phyloP scores from a whole-genome alignment of 768 basidiomycete species.

The Lentinula raphanica region DNA sequence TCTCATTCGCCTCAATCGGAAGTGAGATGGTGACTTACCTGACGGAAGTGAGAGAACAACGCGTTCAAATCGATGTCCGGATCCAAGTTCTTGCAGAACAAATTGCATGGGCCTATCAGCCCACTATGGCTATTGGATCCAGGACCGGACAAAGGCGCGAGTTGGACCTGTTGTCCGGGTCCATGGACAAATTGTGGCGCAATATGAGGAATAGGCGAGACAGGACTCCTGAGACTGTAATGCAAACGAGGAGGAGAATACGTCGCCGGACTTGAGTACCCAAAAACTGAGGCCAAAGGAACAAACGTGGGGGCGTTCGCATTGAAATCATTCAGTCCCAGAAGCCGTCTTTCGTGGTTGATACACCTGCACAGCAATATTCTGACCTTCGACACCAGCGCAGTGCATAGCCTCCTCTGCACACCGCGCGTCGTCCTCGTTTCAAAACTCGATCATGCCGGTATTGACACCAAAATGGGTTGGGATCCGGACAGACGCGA shows the following conservation, averaged over 20 bases:
- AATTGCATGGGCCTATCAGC: conserved; percentile 84
- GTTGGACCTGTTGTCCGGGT: conserved; percentile 86
- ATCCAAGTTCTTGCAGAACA: conserved; percentile 89
- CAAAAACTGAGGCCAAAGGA: conserved; percentile 59
- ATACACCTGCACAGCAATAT: conserved; percentile 79
- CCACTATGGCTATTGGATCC: conserved; percentile 83
- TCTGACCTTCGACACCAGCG: conserved; percentile 75
- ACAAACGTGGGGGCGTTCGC: conserved; percentile 72
- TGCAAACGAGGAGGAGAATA: conserved; percentile 67
- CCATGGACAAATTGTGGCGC: conserved; percentile 63
- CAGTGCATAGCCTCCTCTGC: conserved; percentile 84
- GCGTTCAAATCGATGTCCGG: conserved; percentile 81
- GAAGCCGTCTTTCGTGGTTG: conserved; percentile 58
- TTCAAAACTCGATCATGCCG: conserved; percentile 81
- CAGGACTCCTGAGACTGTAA: conserved; percentile 31
- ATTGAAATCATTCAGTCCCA: conserved; percentile 59
- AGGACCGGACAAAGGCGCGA: conserved; percentile 67
- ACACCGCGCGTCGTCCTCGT: conserved; percentile 74
- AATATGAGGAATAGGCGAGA: conserved; percentile 32
- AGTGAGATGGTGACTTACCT: conserved; percentile 41
- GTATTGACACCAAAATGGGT: conserved; percentile 75
- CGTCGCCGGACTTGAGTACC: conserved; percentile 53
- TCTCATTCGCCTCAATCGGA: conserved; percentile 7
- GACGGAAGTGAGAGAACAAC: conserved; percentile 77
- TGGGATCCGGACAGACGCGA: conserved; percentile 71